Evolutionary conservation across 139 green algal genomes (phyloP).

Genomic region (Zygnema cylindricum): DNA sequence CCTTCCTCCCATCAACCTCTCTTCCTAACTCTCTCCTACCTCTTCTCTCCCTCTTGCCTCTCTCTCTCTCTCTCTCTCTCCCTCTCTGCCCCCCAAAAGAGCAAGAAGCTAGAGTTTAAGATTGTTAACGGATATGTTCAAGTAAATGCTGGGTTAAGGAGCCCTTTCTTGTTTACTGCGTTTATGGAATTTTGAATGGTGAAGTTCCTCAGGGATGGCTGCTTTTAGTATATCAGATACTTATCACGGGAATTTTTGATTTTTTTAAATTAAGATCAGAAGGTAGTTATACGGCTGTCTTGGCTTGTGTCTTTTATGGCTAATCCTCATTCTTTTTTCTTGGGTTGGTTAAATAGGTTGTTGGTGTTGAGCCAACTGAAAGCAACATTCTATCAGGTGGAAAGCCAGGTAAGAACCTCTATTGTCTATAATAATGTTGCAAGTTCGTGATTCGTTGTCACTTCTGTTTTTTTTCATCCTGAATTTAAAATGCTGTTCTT

Average conservation of each 20-base stretch:
- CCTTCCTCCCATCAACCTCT: no score
- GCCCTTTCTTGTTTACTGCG: background rate
- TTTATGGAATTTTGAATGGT: constrained; percentile 16
- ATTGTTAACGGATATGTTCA: no score
- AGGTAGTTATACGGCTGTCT: no score
- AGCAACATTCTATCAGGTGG: constrained; percentile 88
- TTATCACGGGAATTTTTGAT: no score
- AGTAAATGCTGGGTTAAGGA: no score
- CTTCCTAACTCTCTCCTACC: background rate
- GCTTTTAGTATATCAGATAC: no score
- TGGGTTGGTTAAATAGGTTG: constrained; percentile 3
- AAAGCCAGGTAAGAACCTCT: constrained; percentile 72
- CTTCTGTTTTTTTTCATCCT: background rate
- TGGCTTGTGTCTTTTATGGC: no score
- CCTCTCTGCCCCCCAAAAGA: constrained; percentile 91
- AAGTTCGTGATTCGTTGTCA: background rate
- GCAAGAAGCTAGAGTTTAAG: constrained; percentile 86
- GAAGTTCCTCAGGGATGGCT: no score
- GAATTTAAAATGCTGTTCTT: background rate
- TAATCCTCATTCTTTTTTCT: no score
- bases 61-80: constrained; percentile 70
- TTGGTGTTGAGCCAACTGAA: constrained; percentile 95
- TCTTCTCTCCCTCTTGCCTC: background rate
- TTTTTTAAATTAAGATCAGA: no score
- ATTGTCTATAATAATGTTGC: background rate